Base-by-base conservation (phyloP, 495 filamentous ascomycete genomes). In the Rostrohypoxylon terebratum region DNA sequence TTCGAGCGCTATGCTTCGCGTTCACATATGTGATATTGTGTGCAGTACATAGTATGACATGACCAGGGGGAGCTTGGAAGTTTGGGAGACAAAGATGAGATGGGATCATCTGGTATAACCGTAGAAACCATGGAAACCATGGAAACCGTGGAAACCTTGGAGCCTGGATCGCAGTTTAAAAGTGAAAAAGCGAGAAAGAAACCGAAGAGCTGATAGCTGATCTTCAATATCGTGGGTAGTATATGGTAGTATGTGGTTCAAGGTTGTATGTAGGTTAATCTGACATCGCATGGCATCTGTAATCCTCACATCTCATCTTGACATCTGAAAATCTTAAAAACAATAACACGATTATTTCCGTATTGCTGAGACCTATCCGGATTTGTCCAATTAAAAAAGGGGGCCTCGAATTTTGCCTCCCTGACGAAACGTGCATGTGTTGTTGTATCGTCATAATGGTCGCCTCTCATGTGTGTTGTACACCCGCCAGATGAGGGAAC, bases 401-500 rank as follows among this genome's bases (percentile, higher is more conserved):
- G 68, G 18, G 68, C 42, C 25, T 59, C 58, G 40, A 55, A 55
- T 53, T 59, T 68, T 69, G 68, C 68, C 57, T 53, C 62, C 40
- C 31, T 62, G 62, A 67, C 59, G 44, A 42, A 33, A 53, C 59
- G 42, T 68, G 65, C 65, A 68, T 68, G 48, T 63, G 66, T 55
- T 66, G 58, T 66, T 36, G 62, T 47, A 66, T 68, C 62, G 54
- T 74, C 71, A 60, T 69, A 58, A 59, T 65, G 66, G 66, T 63
- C 66, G 60, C 71, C 57, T 66, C 69, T 25, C 60, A 48, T 64
- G 69, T 66, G 71, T 74, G 69, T 67, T 74, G 64, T 67, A 73
- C 66, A 73, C 61, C 61, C 61, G 71, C 64, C 61, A 73, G 38
- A 59, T 60, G 70, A 73, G 65, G 70, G 70, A 64, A 64, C 70